These are phyloP conservation scores for Pythium guiyangense DNA, from an alignment of 352 stramenopile species.

Conservation along the genomic window DNA sequence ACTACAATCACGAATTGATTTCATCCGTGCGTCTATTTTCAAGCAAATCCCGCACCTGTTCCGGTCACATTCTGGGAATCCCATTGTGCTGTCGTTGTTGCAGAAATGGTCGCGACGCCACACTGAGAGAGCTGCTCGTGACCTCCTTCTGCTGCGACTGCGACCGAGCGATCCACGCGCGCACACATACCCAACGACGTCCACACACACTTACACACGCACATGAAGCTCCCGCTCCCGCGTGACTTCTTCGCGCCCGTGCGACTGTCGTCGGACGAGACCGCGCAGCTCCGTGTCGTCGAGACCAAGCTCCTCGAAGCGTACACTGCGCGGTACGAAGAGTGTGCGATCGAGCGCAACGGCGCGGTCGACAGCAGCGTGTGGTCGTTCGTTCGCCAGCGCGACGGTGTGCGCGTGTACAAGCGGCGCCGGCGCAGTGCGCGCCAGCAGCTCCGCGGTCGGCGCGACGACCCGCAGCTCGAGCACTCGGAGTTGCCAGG, in stretches of 20 bases:
- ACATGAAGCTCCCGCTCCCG: conserved; percentile 43
- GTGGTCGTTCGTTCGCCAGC: conserved; percentile 49
- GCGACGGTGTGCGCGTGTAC: conserved; percentile 46
- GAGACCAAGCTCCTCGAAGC: conserved; percentile 39
- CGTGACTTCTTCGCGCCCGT: conserved; percentile 47
- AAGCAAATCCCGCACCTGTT: no score
- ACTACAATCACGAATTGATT: no score
- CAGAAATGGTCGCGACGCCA: no score
- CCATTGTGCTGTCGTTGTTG: no score
- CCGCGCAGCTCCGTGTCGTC: conserved; percentile 35
- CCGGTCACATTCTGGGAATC: no score
- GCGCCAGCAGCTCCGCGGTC: no score
- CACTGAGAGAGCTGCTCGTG: no score
- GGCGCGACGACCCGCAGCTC: not conserved
- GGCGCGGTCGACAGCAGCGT: conserved; percentile 13
- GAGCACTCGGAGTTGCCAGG: conserved; percentile 22
- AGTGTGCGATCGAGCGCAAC: conserved; percentile 16
- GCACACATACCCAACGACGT: no score
- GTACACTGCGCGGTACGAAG: conserved; percentile 54
- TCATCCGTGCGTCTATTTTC: no score
- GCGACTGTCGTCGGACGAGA: conserved; percentile 31
- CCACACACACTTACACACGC: no score
- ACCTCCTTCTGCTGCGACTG: no score
- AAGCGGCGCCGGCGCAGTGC: conserved; percentile 22
- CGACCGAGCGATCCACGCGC: no score